Conservation (phyloP, 1,284 basidiomycete genomes). For the Pascua sp. region DNA sequence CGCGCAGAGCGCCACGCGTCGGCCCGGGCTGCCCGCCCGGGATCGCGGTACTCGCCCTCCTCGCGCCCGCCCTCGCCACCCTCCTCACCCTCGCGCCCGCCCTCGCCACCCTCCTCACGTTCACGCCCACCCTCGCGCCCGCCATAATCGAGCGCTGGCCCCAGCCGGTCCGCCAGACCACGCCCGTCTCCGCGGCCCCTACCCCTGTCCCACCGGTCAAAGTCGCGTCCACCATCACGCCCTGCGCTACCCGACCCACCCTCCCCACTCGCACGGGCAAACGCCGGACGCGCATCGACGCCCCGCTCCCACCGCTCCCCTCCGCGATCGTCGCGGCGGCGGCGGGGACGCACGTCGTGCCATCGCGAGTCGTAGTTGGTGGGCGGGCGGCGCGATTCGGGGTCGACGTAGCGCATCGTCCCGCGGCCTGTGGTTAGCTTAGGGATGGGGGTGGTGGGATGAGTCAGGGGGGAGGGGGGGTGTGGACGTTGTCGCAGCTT, state of each 20-base stretch:
- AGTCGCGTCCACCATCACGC: slow-evolving; percentile 14
- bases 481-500: too few species aligned
- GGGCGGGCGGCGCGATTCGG: slow-evolving; percentile 31
- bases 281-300: slow-evolving; percentile 17
- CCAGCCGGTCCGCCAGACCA: too few species aligned
- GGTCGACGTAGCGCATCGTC: slow-evolving; percentile 48
- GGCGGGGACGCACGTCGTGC: slow-evolving; percentile 21
- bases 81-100: slow-evolving; percentile 7
- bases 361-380: slow-evolving; percentile 30
- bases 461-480: too few species aligned
- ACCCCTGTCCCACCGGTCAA: slow-evolving; percentile 18
- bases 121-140: background rate
- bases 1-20: background rate
- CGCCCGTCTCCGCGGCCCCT: background rate
- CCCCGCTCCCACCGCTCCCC: slow-evolving; percentile 24
- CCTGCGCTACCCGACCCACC: too few species aligned
- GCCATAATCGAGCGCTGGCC: too few species aligned
- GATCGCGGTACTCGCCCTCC: background rate
- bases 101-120: background rate
- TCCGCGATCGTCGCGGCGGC: slow-evolving; percentile 7
- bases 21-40: slow-evolving; percentile 1
- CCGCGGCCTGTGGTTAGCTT: slow-evolving; percentile 38
- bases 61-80: slow-evolving; percentile 7
- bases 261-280: slow-evolving; percentile 5
- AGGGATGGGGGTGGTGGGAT: too few species aligned